Evolutionary conservation across 2,329 filamentous ascomycete species (phyloP).

Genomic region (Amesomyces nigricolor): DNA sequence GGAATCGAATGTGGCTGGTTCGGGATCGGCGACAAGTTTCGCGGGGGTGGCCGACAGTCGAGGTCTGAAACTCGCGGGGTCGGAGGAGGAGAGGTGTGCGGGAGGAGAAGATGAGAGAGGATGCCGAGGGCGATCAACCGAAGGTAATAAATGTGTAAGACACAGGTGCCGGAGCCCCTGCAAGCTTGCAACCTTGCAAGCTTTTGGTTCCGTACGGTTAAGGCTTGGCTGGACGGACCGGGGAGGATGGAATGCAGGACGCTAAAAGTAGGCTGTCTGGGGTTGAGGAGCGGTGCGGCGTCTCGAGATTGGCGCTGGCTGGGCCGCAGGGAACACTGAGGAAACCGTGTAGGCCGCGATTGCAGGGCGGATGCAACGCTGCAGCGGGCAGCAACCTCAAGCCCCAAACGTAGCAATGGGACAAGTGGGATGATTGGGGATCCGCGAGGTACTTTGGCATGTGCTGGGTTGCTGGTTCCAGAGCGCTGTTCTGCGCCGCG

Average conservation of each 20-base stretch:
- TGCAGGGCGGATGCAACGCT: conserved; percentile 18
- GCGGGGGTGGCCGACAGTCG: neutral
- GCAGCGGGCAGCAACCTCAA: conserved; percentile 1
- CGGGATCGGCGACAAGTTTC: neutral
- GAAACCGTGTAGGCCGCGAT: conserved; percentile 7
- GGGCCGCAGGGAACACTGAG: neutral
- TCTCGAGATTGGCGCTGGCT: conserved; percentile 1
- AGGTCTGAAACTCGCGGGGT: neutral
- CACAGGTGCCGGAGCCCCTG: neutral
- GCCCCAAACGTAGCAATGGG: conserved; percentile 16
- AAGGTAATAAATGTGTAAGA: conserved; percentile 4
- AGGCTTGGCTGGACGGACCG: conserved; percentile 6
- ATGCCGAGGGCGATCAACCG: conserved; percentile 1
- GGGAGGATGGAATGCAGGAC: neutral
- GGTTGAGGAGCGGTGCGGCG: neutral
- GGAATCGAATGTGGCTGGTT: neutral
- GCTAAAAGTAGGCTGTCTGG: conserved; percentile 9
- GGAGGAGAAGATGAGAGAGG: neutral
- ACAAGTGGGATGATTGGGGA: too few relatives aligned
- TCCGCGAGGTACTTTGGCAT: neutral
- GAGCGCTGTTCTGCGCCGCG: neutral
- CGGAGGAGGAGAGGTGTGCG: conserved; percentile 1
- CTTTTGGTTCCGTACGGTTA: conserved; percentile 4
- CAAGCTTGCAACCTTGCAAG: neutral
- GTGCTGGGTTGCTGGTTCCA: neutral